Evolutionary conservation across 2,329 filamentous ascomycete genomes (phyloP), one percentile per base, ranked within the genome.

Genomic region (Eutypa lata): DNA sequence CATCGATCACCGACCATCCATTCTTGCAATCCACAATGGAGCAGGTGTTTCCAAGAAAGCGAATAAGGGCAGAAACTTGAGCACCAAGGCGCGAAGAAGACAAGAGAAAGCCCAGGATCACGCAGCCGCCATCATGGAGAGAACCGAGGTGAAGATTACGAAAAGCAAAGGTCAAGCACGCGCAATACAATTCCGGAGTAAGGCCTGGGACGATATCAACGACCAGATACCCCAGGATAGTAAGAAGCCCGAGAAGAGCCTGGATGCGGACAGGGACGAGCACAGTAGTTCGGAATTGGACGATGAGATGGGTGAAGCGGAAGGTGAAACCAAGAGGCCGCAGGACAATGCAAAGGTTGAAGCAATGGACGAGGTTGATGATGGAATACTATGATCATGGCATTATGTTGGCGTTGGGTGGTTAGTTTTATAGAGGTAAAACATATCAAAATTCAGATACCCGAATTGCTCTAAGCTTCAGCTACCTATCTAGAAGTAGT

Each of bases 1-100:
- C 7, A 68, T 72, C 53, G 73, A 79, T 57, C 67, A 74, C 54
- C 81, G 84, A 4, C 83, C 85, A 26, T 85, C 88, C n/a, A 78
- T 90, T 18, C 82, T 91, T 40, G 83, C 83, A 38, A 82, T 86
- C 16, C 86, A 89, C 59, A 82, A 86, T 65, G 73, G 76, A 2
- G 80, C 84, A 18, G 89, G 90, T 28, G 78, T 93, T 10, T 73
- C 74, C 51, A 91, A 89, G 70, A 90, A 87, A 71, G 65, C 75
- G 55, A 88, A 84, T 68, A 72, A 74, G 55, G 74, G 74, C 51
- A 76, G 81, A 62, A 83, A 83, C 65, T 61, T 83, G 65, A 84
- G 81, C 61, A 70, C 75, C 58, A 81, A 76, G 66, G 82, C 82
- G 3, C 74, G 77, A 21, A 74, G 73, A 59, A 76, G 84, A 45